Base-by-base conservation (phyloP, 106 monocot genomes). In the Dendrobium nobile region DNA sequence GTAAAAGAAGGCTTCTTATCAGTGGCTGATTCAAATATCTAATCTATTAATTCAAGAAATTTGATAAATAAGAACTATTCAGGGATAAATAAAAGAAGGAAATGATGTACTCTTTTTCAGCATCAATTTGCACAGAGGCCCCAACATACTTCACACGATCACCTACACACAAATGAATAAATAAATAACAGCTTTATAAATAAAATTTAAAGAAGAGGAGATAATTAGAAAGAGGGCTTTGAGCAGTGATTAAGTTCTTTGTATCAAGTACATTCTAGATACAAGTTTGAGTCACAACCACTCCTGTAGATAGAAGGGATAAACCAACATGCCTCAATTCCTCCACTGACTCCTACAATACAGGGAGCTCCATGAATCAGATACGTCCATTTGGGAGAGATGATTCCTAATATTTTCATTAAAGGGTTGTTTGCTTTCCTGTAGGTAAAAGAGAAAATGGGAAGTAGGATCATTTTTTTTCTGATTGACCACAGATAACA, bases 101-200 rank as follows among this genome's bases (percentile, higher is more conserved):
- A 72, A 27, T 37, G 37, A 27, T 67, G 67, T 67, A 72, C 72
- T 72, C 72, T 72, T 72, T 72, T 13, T 41, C 41, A 41, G 72
- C 72, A 40, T 47, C 75, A 76, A 76, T 47, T 47, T 76, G 75
- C 43, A 76, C 24, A 5, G 75, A 20, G 7, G 43, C 75, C 47
- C 75, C 75, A 76, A 76, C 75, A 76, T 76, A 76, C 75, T 76
- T 76, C 75, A 76, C 75, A n/a, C 75, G 75, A 47, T 76, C 75
- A 76, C 75, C 75, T 76, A 13, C 42, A 76, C 5, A 33, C 9
- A 72, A 33, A 41, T 7, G 24, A 67, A 67, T 26, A 67, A 67
- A 67, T 26, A 22, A 67, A 67, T 67, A 67, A 67, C 0, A 15
- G 26, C 67, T 56, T 67, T 5, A 67, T 22, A 28, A 67, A 67